Base-by-base conservation (phyloP, 805 yeast genomes). In the Wilhelminamyces savonicus region DNA sequence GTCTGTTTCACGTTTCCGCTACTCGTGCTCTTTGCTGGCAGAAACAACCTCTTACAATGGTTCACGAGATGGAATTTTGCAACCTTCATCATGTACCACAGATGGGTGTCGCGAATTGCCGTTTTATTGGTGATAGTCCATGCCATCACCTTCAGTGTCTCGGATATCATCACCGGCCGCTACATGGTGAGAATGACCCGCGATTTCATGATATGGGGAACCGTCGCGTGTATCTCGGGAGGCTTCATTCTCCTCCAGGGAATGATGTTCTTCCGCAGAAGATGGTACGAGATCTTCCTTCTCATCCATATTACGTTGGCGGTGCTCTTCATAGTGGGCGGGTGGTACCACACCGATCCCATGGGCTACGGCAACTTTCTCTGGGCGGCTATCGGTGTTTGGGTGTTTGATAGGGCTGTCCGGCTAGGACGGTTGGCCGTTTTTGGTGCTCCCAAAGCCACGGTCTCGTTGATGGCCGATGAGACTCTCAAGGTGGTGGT, bases 171-270 rank as follows among this genome's bases (percentile, higher is more conserved):
- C n/a, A n/a, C n/a, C n/a, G n/a, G n/a, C n/a, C n/a, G n/a, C n/a
- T n/a, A n/a, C n/a, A n/a, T n/a, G n/a, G n/a, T 38, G 5, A 50
- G 69, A 41, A n/a, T n/a, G n/a, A n/a, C n/a, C n/a, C n/a, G n/a
- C n/a, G n/a, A n/a, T n/a, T n/a, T n/a, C 35, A 56, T 56, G 21
- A n/a, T n/a, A n/a, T n/a, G n/a, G n/a, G n/a, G n/a, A n/a, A n/a
- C n/a, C n/a, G n/a, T n/a, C n/a, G n/a, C n/a, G n/a, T n/a, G n/a
- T n/a, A n/a, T 13, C 36, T 40, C n/a, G 26, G 73, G 74, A 1
- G 39, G 62, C 3, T 24, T 69, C 1, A 57, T 72, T n/a, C 39
- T 71, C 29, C 33, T 71, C 13, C 77, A 71, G 33, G 70, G 72
- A 0, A 41, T 71, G 16, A 54, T 67, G 37, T 54, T 56, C 22